Evolutionary conservation across 768 basidiomycete species (phyloP).

Genomic region (Lactarius hatsudake): DNA sequence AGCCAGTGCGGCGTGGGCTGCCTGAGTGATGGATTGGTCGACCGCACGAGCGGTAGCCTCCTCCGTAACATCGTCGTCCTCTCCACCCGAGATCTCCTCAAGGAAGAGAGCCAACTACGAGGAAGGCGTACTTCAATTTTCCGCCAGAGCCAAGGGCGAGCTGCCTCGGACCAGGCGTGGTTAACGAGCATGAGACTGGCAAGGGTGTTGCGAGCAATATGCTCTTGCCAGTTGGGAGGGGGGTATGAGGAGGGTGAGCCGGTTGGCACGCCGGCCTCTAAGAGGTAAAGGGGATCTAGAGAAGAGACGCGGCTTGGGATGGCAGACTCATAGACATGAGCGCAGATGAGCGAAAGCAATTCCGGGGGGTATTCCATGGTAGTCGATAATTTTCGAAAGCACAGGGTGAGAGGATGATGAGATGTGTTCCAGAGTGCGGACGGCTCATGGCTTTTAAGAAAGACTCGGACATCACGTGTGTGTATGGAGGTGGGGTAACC

Average conservation of each 20-base stretch:
- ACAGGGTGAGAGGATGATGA: background rate
- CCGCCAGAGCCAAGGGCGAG: conserved; percentile 87
- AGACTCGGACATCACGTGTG: conserved; percentile 12
- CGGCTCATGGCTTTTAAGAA: conserved; percentile 14
- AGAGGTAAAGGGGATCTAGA: conserved; percentile 64
- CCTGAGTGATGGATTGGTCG: conserved; percentile 64
- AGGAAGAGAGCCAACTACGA: conserved; percentile 80
- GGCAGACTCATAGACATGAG: conserved; percentile 63
- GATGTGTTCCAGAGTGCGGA: conserved; percentile 2
- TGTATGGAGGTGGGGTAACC: background rate
- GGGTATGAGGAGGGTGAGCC: conserved; percentile 74
- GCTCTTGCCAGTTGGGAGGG: conserved; percentile 65
- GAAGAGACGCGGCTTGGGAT: conserved; percentile 54
- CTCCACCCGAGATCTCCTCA: conserved; percentile 74
- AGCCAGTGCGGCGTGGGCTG: conserved; percentile 58
- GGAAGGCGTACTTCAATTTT: conserved; percentile 81
- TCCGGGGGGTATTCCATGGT: conserved; percentile 62
- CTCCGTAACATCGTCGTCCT: conserved; percentile 46
- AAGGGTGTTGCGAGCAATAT: conserved; percentile 60
- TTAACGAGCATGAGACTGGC: conserved; percentile 73
- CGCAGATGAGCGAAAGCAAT: conserved; percentile 68
- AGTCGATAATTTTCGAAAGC: conserved; percentile 20
- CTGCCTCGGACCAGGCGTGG: conserved; percentile 73
- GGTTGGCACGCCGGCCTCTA: conserved; percentile 47
- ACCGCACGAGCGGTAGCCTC: conserved; percentile 63